Conservation (phyloP, 768 basidiomycete species). For the Dioszegia hungarica region DNA sequence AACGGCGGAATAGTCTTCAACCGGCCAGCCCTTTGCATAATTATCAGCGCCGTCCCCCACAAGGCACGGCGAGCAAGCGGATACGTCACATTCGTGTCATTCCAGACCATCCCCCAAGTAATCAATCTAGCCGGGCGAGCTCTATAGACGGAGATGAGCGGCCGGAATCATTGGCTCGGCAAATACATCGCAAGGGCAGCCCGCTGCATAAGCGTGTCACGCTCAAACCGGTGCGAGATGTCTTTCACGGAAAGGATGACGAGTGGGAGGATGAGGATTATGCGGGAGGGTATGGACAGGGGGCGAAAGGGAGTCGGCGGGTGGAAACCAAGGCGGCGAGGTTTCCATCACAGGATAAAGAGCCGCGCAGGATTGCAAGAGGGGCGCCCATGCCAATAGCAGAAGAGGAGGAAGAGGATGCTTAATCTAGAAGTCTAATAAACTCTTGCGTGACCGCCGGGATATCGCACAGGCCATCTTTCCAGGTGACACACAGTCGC, state of each 20-base stretch:
- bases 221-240: conserved; percentile 54
- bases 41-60: conserved; percentile 71
- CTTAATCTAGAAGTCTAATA: neutral
- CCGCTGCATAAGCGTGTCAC: conserved; percentile 62
- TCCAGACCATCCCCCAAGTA: conserved; percentile 54
- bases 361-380: neutral
- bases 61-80: conserved; percentile 62
- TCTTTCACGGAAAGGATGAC: conserved; percentile 48
- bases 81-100: conserved; percentile 54
- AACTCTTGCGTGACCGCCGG: too few species aligned
- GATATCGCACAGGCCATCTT: conserved; percentile 2
- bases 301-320: conserved; percentile 6
- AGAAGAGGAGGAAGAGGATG: conserved; percentile 10
- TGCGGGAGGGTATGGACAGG: conserved; percentile 48
- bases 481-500: conserved; percentile 2
- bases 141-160: conserved; percentile 52
- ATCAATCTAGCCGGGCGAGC: conserved; percentile 71
- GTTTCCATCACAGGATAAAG: conserved; percentile 1
- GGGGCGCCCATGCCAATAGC: conserved; percentile 1
- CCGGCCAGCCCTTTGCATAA: conserved; percentile 73
- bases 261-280: conserved; percentile 49
- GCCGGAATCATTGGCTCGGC: conserved; percentile 15
- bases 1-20: too few species aligned
- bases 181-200: conserved; percentile 65
- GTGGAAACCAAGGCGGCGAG: conserved; percentile 13